Base-by-base conservation (phyloP, 495 filamentous ascomycete genomes). In the Parachaetomium inaequale region DNA sequence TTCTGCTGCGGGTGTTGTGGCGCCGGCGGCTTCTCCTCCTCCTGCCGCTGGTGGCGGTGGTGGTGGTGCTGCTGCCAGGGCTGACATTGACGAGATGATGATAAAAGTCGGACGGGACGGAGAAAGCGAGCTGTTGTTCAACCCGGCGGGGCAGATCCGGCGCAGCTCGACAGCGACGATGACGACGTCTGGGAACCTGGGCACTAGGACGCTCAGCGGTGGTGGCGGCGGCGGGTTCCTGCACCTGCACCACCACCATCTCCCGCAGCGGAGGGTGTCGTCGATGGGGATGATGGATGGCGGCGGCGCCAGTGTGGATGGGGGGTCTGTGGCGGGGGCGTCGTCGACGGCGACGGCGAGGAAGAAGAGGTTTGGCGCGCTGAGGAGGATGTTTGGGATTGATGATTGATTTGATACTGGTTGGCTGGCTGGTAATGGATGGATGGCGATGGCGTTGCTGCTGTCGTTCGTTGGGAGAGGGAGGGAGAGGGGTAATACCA, bases 341-440 rank as follows among this genome's bases (percentile, higher is more conserved):
- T 70, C 55, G 46, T 59, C 21, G 0, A 42, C 58, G 28, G 75
- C 72, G 60, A 74, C 78, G 46, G 79, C 74, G 71, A 84, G 82
- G 76, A 85, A 84, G 76, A 87, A 85, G 79, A 84, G 79, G 71
- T 87, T 87, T 66, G 75, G 74, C 45, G 65, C 71, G 42, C 63
- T 87, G 68, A 79, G 84, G 68, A 76, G 76, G 63, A 82, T 81
- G 66, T 86, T 87, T 74, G 74, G 81, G 40, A 68, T 86, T 51
- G 69, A 81, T 67, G 78, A 82, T 36, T 11, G 14, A 36, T 8
- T 32, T 43, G 40, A 15, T 40, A n/a, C 5, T 17, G 40, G 40
- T 17, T 43, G 2, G 40, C 14, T n/a, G n/a, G n/a, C n/a, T 3
- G 6, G 7, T 46, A 28, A 32, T 32, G 11, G 15, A 19, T 52